Evolutionary conservation across 2,329 filamentous ascomycete genomes (phyloP).

Genomic region (Escovopsis sp.): DNA sequence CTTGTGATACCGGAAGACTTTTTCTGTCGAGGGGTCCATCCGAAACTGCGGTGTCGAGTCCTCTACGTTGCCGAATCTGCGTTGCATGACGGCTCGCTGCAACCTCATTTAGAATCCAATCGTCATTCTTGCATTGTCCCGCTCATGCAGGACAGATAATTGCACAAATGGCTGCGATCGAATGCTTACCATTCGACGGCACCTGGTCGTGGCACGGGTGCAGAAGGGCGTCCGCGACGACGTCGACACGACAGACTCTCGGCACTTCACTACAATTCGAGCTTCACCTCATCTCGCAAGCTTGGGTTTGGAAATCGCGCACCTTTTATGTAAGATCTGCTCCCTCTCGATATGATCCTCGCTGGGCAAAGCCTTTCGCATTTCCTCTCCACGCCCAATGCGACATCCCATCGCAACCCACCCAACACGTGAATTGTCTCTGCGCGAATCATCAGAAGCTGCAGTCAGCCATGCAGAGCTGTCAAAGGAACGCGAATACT

Average conservation of each 20-base stretch:
- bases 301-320: slow-evolving; percentile 15
- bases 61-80: not conserved
- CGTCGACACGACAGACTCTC: slow-evolving; percentile 12
- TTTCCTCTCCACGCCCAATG: not conserved
- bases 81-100: too few relatives aligned
- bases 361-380: not conserved
- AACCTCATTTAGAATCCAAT: not conserved
- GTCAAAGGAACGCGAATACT: too few relatives aligned
- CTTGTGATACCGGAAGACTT: too few relatives aligned
- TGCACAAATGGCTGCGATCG: slow-evolving; percentile 5
- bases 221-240: not conserved
- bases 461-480: too few relatives aligned
- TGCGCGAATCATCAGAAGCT: too few relatives aligned
- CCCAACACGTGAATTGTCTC: too few relatives aligned
- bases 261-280: slow-evolving; percentile 12
- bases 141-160: slow-evolving; percentile 2
- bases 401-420: not conserved
- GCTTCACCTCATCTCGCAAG: slow-evolving; percentile 18
- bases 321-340: slow-evolving; percentile 8
- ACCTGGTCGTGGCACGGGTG: slow-evolving; percentile 1
- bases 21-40: too few relatives aligned
- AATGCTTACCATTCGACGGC: slow-evolving; percentile 1
- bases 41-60: too few relatives aligned
- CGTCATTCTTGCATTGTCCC: slow-evolving; percentile 4
- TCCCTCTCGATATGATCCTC: not conserved